A percentile compares a stretch with the other conserved stretches of the same genome.
phyloP scores from a whole-genome alignment of 1,284 basidiomycete species.

The Veloboletus limbatus region DNA sequence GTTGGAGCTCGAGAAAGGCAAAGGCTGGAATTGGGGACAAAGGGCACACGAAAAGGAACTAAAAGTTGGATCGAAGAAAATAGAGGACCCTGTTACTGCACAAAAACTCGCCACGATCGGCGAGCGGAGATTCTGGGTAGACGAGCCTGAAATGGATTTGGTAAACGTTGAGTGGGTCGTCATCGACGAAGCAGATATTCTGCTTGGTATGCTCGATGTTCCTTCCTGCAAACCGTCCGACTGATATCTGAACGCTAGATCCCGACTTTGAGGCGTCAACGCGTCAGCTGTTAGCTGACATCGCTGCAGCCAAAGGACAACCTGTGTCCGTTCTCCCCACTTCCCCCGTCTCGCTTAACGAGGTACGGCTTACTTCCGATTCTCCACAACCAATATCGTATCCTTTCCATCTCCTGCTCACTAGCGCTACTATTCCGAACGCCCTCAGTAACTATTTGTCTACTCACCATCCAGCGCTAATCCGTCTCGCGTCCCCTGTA shows the following conservation, averaged over 20 bases:
- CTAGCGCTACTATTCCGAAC: slow-evolving; percentile 85
- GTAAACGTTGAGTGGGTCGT: slow-evolving; percentile 79
- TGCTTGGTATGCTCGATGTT: slow-evolving; percentile 61
- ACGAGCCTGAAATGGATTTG: slow-evolving; percentile 55
- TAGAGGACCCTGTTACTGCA: slow-evolving; percentile 24
- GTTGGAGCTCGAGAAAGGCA: slow-evolving; percentile 67
- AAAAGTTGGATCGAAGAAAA: slow-evolving; percentile 20
- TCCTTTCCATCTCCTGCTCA: slow-evolving; percentile 77
- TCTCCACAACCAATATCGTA: slow-evolving; percentile 41
- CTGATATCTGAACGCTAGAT: slow-evolving; percentile 38
- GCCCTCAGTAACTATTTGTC: slow-evolving; percentile 68
- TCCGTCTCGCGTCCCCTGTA: slow-evolving; percentile 72
- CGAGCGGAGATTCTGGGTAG: slow-evolving; percentile 34
- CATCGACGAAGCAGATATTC: slow-evolving; percentile 85
- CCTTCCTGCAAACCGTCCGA: not conserved
- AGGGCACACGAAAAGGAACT: slow-evolving; percentile 28
- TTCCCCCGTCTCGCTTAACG: slow-evolving; percentile 18
- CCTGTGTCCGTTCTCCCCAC: slow-evolving; percentile 37
- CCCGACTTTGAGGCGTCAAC: slow-evolving; percentile 78
- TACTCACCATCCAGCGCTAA: slow-evolving; percentile 55
- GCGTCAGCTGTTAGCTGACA: slow-evolving; percentile 61
- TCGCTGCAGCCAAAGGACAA: slow-evolving; percentile 59
- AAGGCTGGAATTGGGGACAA: slow-evolving; percentile 59
- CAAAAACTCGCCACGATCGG: slow-evolving; percentile 29
- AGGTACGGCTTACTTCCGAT: slow-evolving; percentile 16